Conservation (phyloP, 2,329 filamentous ascomycete genomes). For the Paradendryphiella salina region DNA sequence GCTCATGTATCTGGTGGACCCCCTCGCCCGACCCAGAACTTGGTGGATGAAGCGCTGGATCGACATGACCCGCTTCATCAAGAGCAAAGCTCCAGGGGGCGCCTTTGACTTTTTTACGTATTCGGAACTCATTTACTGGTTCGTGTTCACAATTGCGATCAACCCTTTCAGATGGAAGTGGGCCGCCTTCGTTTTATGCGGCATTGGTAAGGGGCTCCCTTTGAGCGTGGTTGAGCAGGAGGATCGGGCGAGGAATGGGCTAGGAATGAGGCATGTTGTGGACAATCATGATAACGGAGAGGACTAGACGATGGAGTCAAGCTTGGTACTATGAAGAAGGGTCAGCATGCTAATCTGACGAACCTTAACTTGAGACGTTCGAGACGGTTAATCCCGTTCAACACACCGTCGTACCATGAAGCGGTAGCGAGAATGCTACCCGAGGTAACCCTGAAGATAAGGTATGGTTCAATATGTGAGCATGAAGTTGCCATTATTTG, state of each 20-base stretch:
- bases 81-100: conserved; percentile 65
- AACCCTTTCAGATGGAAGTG: conserved; percentile 93
- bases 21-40: conserved; percentile 69
- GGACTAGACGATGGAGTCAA: background rate
- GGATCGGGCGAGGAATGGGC: conserved; percentile 60
- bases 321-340: background rate
- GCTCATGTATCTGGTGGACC: conserved; percentile 83
- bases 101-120: conserved; percentile 93
- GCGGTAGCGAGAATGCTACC: too few relatives aligned
- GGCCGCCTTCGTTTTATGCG: conserved; percentile 80
- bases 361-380: too few relatives aligned
- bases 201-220: conserved; percentile 69
- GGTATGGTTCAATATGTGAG: too few relatives aligned
- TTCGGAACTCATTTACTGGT: conserved; percentile 83
- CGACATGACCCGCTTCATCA: conserved; percentile 75
- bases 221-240: conserved; percentile 68
- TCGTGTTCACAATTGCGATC: conserved; percentile 73
- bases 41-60: conserved; percentile 86
- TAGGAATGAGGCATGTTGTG: conserved; percentile 47
- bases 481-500: too few relatives aligned
- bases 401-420: too few relatives aligned
- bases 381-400: too few relatives aligned
- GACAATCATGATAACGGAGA: background rate
- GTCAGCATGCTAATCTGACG: too few relatives aligned
- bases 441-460: too few relatives aligned